Evolutionary conservation across 2,329 filamentous ascomycete genomes (phyloP).

Genomic region (Cladosporium sp.): DNA sequence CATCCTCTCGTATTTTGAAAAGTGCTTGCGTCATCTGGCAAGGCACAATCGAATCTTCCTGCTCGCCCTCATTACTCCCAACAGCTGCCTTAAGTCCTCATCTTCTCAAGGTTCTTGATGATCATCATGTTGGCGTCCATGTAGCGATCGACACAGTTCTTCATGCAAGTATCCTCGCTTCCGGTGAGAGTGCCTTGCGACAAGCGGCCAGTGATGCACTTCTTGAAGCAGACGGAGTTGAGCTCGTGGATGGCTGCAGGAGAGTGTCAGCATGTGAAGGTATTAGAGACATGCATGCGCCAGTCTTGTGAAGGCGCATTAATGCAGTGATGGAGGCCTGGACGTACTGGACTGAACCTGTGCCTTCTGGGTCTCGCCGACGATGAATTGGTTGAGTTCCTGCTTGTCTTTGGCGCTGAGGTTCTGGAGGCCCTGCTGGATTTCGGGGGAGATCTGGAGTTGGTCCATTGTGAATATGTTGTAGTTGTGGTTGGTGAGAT

Average conservation of each 20-base stretch:
- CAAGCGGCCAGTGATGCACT: constrained; percentile 79
- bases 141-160: constrained; percentile 92
- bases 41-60: background rate
- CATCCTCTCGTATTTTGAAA: background rate
- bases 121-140: constrained; percentile 84
- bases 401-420: constrained; percentile 54
- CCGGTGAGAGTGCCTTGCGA: constrained; percentile 71
- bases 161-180: constrained; percentile 77
- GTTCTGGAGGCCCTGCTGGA: constrained; percentile 29
- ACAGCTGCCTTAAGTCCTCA: constrained; percentile 37
- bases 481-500: background rate
- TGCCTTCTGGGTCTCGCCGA: constrained; percentile 84
- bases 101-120: constrained; percentile 76
- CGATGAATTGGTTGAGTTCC: constrained; percentile 83
- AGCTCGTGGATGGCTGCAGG: constrained; percentile 17
- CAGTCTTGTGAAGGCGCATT: background rate
- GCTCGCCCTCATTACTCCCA: background rate
- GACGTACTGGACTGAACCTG: constrained; percentile 55
- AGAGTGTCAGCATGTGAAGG: background rate
- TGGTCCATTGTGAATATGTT: constrained; percentile 30
- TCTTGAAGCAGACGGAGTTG: constrained; percentile 84
- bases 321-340: background rate
- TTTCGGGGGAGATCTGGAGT: constrained; percentile 30
- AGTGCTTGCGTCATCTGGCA: background rate
- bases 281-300: background rate